A percentile compares a stretch with the other conserved stretches of the same genome.
Evolutionary conservation across 2,329 filamentous ascomycete genomes (phyloP).

Genomic region (Pseudocercospora pini-densiflorae): DNA sequence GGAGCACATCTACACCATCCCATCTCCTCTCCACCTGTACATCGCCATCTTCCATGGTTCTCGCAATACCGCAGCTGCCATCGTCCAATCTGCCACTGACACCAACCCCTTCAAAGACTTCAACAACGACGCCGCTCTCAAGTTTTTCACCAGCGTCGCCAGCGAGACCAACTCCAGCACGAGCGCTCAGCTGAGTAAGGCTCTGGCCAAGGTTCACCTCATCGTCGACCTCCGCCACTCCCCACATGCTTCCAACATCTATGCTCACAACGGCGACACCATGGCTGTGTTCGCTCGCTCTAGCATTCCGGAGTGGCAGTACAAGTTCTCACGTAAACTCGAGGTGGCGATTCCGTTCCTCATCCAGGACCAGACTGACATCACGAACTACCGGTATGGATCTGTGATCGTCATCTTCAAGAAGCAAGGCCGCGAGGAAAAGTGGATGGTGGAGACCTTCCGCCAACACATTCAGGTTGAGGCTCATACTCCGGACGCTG

Average conservation of each 20-base stretch:
- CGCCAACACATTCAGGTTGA: neutral
- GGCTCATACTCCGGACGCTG: neutral
- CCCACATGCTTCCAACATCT: neutral
- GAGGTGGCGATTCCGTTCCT: neutral
- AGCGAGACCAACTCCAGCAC: neutral
- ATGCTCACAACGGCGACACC: neutral
- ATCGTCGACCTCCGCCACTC: neutral
- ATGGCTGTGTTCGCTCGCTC: neutral
- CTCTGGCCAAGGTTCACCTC: neutral
- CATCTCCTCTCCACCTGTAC: neutral
- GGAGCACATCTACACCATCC: neutral
- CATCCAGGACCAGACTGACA: neutral
- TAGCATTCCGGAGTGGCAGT: neutral
- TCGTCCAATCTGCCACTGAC: neutral
- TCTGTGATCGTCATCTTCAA: neutral
- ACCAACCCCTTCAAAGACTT: neutral
- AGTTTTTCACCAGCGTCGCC: neutral
- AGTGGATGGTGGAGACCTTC: neutral
- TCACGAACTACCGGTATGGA: slow-evolving; percentile 5
- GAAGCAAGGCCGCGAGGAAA: neutral
- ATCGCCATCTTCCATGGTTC: neutral
- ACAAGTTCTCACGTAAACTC: neutral
- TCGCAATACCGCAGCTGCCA: neutral
- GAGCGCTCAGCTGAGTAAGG: neutral
- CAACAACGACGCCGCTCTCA: neutral